phyloP scores from a whole-genome alignment of 2,329 filamentous ascomycete species.

The Cercospora sojina region DNA sequence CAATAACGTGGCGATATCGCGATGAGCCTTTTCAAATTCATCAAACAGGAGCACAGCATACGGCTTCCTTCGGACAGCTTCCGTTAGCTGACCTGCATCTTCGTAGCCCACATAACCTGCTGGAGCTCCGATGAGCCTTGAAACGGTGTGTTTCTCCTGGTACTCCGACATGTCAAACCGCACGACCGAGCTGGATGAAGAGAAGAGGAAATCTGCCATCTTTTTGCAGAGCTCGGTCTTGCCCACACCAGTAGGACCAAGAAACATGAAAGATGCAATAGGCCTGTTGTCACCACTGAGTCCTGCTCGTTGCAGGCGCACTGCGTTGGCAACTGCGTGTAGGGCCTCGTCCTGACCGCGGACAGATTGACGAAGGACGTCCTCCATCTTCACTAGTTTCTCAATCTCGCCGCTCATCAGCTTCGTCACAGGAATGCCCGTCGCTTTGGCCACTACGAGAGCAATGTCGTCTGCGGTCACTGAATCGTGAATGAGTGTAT shows the following conservation, averaged over 20 bases:
- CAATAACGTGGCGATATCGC: slow-evolving; percentile 87
- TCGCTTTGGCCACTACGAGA: slow-evolving; percentile 83
- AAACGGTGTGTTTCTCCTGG: slow-evolving; percentile 95
- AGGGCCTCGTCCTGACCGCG: slow-evolving; percentile 94
- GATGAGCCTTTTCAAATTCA: slow-evolving; percentile 96
- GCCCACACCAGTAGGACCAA: slow-evolving; percentile 92
- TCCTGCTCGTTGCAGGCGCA: slow-evolving; percentile 89
- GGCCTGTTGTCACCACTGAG: slow-evolving; percentile 89
- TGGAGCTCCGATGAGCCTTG: slow-evolving; percentile 84
- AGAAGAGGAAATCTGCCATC: slow-evolving; percentile 89
- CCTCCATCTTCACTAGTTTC: slow-evolving; percentile 94
- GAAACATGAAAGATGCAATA: slow-evolving; percentile 93
- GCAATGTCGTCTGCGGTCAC: slow-evolving; percentile 97
- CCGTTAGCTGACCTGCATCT: slow-evolving; percentile 91
- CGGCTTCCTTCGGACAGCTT: slow-evolving; percentile 90
- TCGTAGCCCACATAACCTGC: slow-evolving; percentile 97
- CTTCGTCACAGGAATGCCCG: slow-evolving; percentile 89
- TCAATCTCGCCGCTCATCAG: slow-evolving; percentile 91
- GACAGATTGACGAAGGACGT: slow-evolving; percentile 76
- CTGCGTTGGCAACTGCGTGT: slow-evolving; percentile 84
- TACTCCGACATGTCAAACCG: slow-evolving; percentile 98
- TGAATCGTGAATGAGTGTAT: slow-evolving; percentile 80
- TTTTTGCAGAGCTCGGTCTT: slow-evolving; percentile 98
- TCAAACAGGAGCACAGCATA: slow-evolving; percentile 95
- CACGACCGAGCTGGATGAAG: slow-evolving; percentile 83